Conservation (phyloP, 2,329 filamentous ascomycete species). For the Penicillium janthinellum region DNA sequence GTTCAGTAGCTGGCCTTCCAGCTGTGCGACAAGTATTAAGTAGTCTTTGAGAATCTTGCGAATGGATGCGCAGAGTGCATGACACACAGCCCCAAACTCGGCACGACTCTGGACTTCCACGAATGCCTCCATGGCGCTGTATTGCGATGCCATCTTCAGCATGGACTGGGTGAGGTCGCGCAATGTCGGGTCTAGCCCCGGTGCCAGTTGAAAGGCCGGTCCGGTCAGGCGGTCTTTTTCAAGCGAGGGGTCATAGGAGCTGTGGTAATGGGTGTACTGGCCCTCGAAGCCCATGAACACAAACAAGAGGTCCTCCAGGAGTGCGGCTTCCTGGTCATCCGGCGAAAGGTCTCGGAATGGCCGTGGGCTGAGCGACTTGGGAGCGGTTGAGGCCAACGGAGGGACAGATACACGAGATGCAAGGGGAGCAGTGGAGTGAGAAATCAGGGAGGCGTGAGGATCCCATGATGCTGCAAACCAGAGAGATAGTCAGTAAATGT, state of each 20-base stretch:
- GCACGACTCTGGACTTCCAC: slow-evolving; percentile 91
- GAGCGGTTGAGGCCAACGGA: slow-evolving; percentile 66
- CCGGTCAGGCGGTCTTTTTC: slow-evolving; percentile 87
- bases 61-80: slow-evolving; percentile 93
- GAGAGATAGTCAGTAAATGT: slow-evolving; percentile 7
- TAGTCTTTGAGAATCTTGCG: slow-evolving; percentile 92
- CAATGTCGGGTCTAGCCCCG: slow-evolving; percentile 86
- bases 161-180: slow-evolving; percentile 85
- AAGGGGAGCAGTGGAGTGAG: slow-evolving; percentile 70
- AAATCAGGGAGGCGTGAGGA: slow-evolving; percentile 74
- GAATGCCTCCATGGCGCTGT: slow-evolving; percentile 86
- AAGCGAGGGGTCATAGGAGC: slow-evolving; percentile 76
- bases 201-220: slow-evolving; percentile 74
- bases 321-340: slow-evolving; percentile 79
- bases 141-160: slow-evolving; percentile 92
- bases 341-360: slow-evolving; percentile 71
- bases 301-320: slow-evolving; percentile 88
- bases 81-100: slow-evolving; percentile 92
- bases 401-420: slow-evolving; percentile 67
- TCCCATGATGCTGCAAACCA: slow-evolving; percentile 63
- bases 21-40: slow-evolving; percentile 84
- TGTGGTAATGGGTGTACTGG: slow-evolving; percentile 88
- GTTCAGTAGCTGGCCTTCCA: slow-evolving; percentile 90
- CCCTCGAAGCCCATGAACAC: slow-evolving; percentile 98
- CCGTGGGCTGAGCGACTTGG: slow-evolving; percentile 66